These are phyloP conservation scores for Rhynchospora pubera DNA, from an alignment of 176 grass and related monocot species.

Conservation along the genomic window DNA sequence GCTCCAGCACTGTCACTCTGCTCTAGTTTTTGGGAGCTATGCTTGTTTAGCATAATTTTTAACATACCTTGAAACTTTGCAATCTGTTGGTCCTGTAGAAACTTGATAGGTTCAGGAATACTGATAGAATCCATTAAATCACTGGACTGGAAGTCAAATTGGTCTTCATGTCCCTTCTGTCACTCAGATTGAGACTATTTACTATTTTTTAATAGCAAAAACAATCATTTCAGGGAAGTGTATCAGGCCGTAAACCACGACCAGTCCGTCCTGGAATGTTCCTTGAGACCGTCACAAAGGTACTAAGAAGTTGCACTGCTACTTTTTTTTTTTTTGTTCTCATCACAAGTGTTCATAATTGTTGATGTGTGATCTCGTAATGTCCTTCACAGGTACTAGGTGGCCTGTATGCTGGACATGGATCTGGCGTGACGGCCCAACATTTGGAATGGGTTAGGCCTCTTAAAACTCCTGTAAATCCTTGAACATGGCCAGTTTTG, in stretches of 20 bases:
- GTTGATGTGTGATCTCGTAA: background rate
- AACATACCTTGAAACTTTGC: background rate
- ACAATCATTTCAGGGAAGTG: conserved; percentile 41
- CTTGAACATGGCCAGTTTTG: background rate
- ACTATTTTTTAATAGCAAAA: background rate
- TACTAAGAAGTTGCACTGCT: conserved; percentile 16
- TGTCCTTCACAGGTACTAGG: conserved; percentile 57
- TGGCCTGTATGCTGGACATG: conserved; percentile 63
- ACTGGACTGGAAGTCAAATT: background rate
- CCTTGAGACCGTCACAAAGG: conserved; percentile 84
- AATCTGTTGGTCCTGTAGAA: conserved; percentile 1
- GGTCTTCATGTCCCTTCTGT: background rate
- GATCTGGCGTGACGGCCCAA: conserved; percentile 83
- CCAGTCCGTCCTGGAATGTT: conserved; percentile 95
- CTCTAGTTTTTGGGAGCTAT: background rate
- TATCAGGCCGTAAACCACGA: conserved; percentile 49
- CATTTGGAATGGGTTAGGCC: conserved; percentile 89
- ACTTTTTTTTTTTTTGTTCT: background rate
- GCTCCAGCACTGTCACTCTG: background rate
- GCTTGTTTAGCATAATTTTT: background rate
- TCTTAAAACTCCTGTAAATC: background rate
- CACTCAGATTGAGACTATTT: background rate
- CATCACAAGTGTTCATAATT: background rate
- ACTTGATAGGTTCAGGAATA: background rate
- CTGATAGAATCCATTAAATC: background rate